Base-by-base conservation (phyloP, 306 rosid genomes). In the Vigna reflexopilosa region DNA sequence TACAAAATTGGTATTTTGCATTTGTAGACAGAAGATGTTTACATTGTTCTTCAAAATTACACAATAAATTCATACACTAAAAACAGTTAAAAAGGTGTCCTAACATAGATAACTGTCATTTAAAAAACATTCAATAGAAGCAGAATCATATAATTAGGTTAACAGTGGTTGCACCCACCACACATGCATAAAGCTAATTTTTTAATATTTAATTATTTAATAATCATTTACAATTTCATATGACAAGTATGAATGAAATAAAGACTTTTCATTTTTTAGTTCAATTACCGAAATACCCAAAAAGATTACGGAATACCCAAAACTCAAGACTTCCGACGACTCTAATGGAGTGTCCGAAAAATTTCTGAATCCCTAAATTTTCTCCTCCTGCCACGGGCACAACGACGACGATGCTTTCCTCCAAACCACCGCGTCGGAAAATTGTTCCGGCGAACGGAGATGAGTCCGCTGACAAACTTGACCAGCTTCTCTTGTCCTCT, bases 401-500 rank as follows among this genome's bases (percentile, higher is more conserved):
- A 26, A 67, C 19, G 54, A 74, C 77, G 81, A 95, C 72, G 78
- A 95, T 93, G 99, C 81, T 69, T 63, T 77, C 94, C 58, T 50
- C 89, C 12, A 95, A 86, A 65, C 79, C 87, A 17, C 82, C 79
- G 15, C 97, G 98, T 81, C 98, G 98, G 86, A 91, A 93, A 80
- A 76, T 90, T 26, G 78, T 79, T 2, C 98, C 98, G 85, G 74
- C 86, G 38, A 83, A 84, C 62, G 89, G 91, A 10, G 98, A 79
- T 2, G 91, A 95, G 67, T 87, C 98, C 1, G 96, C 82, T 9
- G 98, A 96, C 54, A 96, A 96, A 59, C 87, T 90, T 0, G 99
- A 96, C 80, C 90, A 96, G 62, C 89, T 96, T 17, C 90, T 93
- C 10, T 91, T 96, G 28, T 96, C 98, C 63, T 86, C 98, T 4